These are phyloP conservation scores for Acanthamoeba triangularis DNA, from an alignment of 208 protist genomes.

Conservation along the genomic window DNA sequence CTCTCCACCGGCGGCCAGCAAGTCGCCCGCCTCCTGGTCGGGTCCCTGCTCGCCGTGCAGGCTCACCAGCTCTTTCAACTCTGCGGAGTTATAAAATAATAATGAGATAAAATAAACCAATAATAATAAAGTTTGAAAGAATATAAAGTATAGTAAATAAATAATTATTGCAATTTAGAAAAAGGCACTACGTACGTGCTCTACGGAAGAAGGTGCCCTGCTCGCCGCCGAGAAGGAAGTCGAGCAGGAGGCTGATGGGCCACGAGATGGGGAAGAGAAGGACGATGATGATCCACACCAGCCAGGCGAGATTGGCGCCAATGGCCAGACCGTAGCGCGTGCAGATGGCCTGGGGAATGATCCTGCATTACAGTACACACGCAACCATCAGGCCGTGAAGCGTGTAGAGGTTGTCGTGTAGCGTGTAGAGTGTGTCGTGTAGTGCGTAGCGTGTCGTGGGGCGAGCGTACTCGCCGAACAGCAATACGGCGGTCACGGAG, in stretches of 20 bases:
- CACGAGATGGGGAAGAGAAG: constrained; percentile 83
- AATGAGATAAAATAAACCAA: neutral
- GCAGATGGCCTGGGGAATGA: constrained; percentile 91
- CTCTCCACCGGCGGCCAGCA: neutral
- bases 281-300: constrained; percentile 88
- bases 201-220: constrained; percentile 80
- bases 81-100: constrained; percentile 20
- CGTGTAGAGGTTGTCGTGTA: no score
- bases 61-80: constrained; percentile 83
- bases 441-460: neutral
- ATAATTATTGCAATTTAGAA: neutral
- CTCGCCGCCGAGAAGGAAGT: constrained; percentile 82
- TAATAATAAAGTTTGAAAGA: neutral
- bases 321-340: constrained; percentile 88
- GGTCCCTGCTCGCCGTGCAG: constrained; percentile 60
- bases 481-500: constrained; percentile 87
- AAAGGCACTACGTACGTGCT: neutral
- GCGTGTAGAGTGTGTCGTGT: neutral
- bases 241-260: constrained; percentile 85
- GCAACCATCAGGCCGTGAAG: no score
- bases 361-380: no score
- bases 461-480: constrained; percentile 88
- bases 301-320: constrained; percentile 83
- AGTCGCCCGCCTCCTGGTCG: constrained; percentile 18
- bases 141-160: no score